Conservation (phyloP, 345 rosid genomes). For the Hypericum perforatum region DNA sequence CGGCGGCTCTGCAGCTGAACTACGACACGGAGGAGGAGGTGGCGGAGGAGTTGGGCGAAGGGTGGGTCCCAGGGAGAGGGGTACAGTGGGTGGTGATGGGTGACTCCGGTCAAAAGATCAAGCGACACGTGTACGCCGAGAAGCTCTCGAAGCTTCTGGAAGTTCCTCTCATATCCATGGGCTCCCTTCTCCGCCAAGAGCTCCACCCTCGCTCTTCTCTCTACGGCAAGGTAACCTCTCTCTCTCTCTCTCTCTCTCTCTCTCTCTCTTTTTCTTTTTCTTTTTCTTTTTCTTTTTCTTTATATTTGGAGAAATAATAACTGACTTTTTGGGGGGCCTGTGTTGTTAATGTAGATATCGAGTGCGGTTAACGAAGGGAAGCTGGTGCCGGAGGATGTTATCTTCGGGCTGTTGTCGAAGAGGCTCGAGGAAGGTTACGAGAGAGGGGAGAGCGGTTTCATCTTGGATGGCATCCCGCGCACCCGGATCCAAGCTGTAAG, state of each 20-base stretch:
- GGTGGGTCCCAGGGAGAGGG: slow-evolving; percentile 16
- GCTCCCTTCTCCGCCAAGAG: slow-evolving; percentile 29
- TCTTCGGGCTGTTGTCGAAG: slow-evolving; percentile 1
- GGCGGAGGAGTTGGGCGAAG: not conserved
- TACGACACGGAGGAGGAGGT: too few relatives aligned
- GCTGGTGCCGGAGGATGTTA: not conserved
- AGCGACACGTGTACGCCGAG: slow-evolving; percentile 23
- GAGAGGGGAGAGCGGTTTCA: slow-evolving; percentile 1
- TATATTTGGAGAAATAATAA: too few relatives aligned
- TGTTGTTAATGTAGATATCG: not conserved
- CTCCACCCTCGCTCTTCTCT: slow-evolving; percentile 26
- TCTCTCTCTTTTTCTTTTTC: not conserved
- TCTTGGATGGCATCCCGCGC: slow-evolving; percentile 2
- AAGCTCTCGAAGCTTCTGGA: slow-evolving; percentile 25
- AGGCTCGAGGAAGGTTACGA: slow-evolving; percentile 3
- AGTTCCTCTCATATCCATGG: slow-evolving; percentile 30
- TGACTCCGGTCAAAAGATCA: slow-evolving; percentile 15
- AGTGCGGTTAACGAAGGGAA: not conserved
- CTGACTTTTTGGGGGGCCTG: not conserved
- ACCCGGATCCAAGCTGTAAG: not conserved
- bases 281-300: not conserved
- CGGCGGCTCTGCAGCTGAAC: too few relatives aligned
- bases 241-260: not conserved
- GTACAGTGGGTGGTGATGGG: slow-evolving; percentile 34
- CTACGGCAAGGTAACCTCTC: slow-evolving; percentile 21